Conservation (phyloP, 345 rosid genomes). For the Isatis tinctoria region DNA sequence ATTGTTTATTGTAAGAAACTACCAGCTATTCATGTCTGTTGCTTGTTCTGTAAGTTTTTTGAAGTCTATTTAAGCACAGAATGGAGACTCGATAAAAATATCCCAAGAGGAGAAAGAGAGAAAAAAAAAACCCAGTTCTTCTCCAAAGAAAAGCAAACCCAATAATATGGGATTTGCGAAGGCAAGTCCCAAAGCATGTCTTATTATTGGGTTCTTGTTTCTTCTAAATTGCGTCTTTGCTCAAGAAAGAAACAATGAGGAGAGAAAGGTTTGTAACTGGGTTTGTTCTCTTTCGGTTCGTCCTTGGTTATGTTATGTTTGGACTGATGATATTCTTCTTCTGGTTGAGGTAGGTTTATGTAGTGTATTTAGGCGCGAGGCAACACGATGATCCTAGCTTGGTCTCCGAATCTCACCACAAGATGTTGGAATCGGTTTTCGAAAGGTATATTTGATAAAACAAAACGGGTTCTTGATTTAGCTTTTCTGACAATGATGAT, state of each 20-base stretch:
- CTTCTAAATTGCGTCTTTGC: constrained; percentile 10
- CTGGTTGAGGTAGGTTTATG: background rate
- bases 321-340: constrained; percentile 6
- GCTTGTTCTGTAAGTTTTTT: background rate
- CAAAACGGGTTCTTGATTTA: background rate
- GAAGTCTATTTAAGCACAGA: background rate
- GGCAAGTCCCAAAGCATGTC: background rate
- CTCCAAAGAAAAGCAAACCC: background rate
- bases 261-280: constrained; percentile 3
- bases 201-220: constrained; percentile 1
- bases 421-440: constrained; percentile 34
- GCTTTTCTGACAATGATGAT: background rate
- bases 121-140: no score
- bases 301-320: background rate
- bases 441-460: constrained; percentile 35
- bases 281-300: background rate
- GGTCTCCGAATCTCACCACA: constrained; percentile 34
- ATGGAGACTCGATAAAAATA: background rate
- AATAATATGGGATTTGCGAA: constrained; percentile 10
- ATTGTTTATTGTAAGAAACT: background rate
- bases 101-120: background rate
- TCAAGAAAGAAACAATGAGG: constrained; percentile 14
- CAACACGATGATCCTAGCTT: constrained; percentile 37
- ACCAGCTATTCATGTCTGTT: constrained; percentile 2
- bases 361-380: constrained; percentile 48